Conservation (phyloP, 2,329 filamentous ascomycete species). For the Calonectria honghensis region DNA sequence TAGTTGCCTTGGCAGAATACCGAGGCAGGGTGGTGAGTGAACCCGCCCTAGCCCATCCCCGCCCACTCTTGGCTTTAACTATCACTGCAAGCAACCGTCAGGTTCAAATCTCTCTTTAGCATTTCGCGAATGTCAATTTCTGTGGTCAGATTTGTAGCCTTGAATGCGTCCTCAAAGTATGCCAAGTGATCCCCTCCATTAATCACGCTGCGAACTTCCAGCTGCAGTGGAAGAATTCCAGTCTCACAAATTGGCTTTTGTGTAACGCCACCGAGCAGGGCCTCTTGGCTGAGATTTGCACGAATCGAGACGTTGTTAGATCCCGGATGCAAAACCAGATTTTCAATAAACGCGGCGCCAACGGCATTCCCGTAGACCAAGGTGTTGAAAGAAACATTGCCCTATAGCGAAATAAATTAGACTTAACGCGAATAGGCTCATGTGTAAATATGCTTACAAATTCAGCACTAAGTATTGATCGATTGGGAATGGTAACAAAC, state of each 20-base stretch:
- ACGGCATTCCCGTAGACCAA: background rate
- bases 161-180: constrained; percentile 16
- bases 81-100: constrained; percentile 14
- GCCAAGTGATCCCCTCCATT: constrained; percentile 8
- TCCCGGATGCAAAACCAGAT: constrained; percentile 1
- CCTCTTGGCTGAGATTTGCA: constrained; percentile 10
- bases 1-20: background rate
- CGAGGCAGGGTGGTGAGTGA: background rate
- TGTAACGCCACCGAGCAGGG: constrained; percentile 1
- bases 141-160: background rate
- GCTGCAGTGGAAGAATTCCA: constrained; percentile 17
- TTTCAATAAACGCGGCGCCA: background rate
- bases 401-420: background rate
- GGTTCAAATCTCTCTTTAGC: constrained; percentile 11
- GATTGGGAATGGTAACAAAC: constrained; percentile 15
- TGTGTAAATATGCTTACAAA: background rate
- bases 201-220: constrained; percentile 1
- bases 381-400: constrained; percentile 7
- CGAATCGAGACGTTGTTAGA: constrained; percentile 22
- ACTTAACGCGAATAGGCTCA: background rate
- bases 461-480: constrained; percentile 5
- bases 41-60: too few species aligned
- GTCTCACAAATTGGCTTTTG: constrained; percentile 19
- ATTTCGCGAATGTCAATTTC: constrained; percentile 3
- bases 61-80: background rate